Conservation (phyloP, 2,329 filamentous ascomycete genomes). For the Sphaerulina populicola region DNA sequence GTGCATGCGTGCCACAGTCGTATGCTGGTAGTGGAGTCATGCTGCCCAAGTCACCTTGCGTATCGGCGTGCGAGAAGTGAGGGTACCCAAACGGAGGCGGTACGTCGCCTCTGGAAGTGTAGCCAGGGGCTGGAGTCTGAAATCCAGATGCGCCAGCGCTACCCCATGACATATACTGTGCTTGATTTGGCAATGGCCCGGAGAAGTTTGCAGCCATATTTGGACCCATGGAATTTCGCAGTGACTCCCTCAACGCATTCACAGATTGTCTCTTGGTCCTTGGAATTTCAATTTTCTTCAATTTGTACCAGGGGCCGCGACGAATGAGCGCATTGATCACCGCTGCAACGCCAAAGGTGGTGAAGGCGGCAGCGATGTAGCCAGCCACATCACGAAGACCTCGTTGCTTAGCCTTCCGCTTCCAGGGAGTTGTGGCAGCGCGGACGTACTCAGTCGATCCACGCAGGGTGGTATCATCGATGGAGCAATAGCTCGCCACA, state of each 20-base stretch:
- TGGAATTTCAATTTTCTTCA: slow-evolving; percentile 20
- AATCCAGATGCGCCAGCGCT: slow-evolving; percentile 7
- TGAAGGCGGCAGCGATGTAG: slow-evolving; percentile 26
- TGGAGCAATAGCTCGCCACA: slow-evolving; percentile 21
- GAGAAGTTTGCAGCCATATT: slow-evolving; percentile 6
- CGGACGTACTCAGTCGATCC: slow-evolving; percentile 20
- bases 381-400: slow-evolving; percentile 22
- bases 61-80: not conserved
- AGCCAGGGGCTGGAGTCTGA: slow-evolving; percentile 19
- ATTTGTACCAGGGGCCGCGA: slow-evolving; percentile 23
- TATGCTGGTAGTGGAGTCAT: slow-evolving; percentile 18
- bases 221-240: slow-evolving; percentile 15
- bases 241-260: slow-evolving; percentile 14
- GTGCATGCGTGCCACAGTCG: slow-evolving; percentile 2
- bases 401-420: slow-evolving; percentile 8
- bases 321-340: slow-evolving; percentile 27
- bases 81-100: not conserved
- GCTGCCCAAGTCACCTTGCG: slow-evolving; percentile 9
- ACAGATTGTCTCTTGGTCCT: slow-evolving; percentile 15
- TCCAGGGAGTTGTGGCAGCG: slow-evolving; percentile 18
- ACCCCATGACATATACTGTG: not conserved
- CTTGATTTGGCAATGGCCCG: slow-evolving; percentile 6
- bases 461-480: slow-evolving; percentile 25
- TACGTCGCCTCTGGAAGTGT: slow-evolving; percentile 12
- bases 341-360: slow-evolving; percentile 23